Percentiles rank a stretch among this genome's conserved stretches.
Conservation (phyloP, 1,284 basidiomycete species). For the Cryptococcus amylolentus region DNA sequence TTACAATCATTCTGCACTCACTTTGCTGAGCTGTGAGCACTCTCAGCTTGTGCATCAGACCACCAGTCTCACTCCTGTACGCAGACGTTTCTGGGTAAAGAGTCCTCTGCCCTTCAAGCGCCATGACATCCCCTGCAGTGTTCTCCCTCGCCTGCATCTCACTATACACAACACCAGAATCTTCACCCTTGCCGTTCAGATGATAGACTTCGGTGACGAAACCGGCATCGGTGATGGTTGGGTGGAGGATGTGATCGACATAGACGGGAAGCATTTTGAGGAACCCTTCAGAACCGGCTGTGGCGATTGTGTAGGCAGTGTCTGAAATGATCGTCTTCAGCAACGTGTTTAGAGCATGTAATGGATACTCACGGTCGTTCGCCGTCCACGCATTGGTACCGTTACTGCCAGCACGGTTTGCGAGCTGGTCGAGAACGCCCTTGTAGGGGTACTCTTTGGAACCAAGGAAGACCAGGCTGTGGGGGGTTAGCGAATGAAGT, state of each 20-base stretch:
- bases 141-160: conserved; percentile 99
- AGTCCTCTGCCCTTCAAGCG: conserved; percentile 69
- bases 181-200: conserved; percentile 81
- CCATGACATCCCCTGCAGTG: conserved; percentile 84
- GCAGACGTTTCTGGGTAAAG: conserved; percentile 79
- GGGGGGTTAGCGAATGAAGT: neutral
- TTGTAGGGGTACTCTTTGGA: conserved; percentile 95
- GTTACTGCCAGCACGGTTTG: conserved; percentile 91
- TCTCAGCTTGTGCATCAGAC: conserved; percentile 86
- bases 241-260: conserved; percentile 95
- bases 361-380: conserved; percentile 47
- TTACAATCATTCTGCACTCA: conserved; percentile 46
- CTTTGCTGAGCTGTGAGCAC: conserved; percentile 85
- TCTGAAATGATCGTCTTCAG: conserved; percentile 56
- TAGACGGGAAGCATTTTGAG: conserved; percentile 91
- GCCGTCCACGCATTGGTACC: conserved; percentile 71
- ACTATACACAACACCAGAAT: conserved; percentile 94
- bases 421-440: conserved; percentile 94
- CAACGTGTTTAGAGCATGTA: neutral
- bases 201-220: conserved; percentile 95
- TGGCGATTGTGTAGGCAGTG: conserved; percentile 95
- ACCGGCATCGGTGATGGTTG: conserved; percentile 85
- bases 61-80: conserved; percentile 95
- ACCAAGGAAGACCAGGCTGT: conserved; percentile 85
- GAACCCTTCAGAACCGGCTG: conserved; percentile 94